These are phyloP conservation scores for Ophiostoma populinum DNA, from an alignment of 2,329 filamentous ascomycete species.

Conservation along the genomic window DNA sequence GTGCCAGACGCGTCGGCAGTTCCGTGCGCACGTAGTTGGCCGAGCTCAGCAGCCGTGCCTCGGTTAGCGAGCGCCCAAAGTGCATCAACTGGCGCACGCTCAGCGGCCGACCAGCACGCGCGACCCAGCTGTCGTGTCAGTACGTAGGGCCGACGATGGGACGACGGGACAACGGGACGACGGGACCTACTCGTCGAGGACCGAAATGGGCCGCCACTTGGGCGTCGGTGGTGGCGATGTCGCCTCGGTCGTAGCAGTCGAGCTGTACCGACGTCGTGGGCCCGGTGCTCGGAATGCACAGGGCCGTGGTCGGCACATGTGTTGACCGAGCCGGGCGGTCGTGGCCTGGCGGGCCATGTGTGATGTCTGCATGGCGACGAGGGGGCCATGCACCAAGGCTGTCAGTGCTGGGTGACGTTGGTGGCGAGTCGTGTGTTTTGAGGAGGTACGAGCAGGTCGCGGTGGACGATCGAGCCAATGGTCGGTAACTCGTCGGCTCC, in stretches of 20 bases:
- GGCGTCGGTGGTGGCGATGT: constrained; percentile 1
- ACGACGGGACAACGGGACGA: neutral
- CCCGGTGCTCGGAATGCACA: neutral
- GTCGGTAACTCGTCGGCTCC: too few species aligned
- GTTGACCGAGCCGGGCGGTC: constrained; percentile 4
- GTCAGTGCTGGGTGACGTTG: too few species aligned
- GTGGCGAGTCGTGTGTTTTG: too few species aligned
- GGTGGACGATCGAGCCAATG: too few species aligned
- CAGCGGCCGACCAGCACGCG: constrained; percentile 83
- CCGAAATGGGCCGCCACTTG: constrained; percentile 45
- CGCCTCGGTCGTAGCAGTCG: constrained; percentile 2
- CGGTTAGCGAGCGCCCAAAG: constrained; percentile 84
- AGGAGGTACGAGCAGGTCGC: too few species aligned
- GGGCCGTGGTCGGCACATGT: neutral
- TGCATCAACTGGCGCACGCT: constrained; percentile 93
- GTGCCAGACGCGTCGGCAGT: constrained; percentile 80
- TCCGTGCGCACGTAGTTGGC: constrained; percentile 96
- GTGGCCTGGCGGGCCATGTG: constrained; percentile 6
- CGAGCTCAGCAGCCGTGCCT: constrained; percentile 75
- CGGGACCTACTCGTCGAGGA: constrained; percentile 42
- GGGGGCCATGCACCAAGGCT: constrained; percentile 4
- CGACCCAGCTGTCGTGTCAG: constrained; percentile 56
- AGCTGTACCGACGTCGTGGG: neutral
- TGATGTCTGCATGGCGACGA: constrained; percentile 6
- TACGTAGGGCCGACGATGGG: neutral